Percentiles rank a stretch among this genome's conserved stretches.
These are phyloP conservation scores for Phylloboletellus chloephorus DNA, from an alignment of 1,284 basidiomycete genomes.

Conservation along the genomic window DNA sequence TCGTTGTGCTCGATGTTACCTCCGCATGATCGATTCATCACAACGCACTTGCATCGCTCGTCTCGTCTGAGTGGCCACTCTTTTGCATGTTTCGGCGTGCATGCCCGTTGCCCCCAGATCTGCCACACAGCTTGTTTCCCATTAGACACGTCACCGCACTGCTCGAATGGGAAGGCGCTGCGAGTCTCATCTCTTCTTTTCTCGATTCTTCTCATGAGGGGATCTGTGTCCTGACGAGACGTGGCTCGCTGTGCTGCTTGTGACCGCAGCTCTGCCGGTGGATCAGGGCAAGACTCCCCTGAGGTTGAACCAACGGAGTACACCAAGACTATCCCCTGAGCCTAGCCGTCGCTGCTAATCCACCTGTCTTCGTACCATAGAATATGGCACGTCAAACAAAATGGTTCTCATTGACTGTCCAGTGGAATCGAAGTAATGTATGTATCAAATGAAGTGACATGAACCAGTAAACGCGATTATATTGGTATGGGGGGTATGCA, in stretches of 20 bases:
- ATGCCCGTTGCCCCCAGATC: no score
- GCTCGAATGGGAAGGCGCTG: no score
- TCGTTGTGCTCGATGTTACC: not conserved
- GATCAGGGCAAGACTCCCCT: constrained; percentile 6
- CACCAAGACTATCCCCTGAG: not conserved
- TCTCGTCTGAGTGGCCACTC: no score
- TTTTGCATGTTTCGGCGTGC: no score
- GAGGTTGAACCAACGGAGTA: not conserved
- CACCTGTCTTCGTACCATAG: not conserved
- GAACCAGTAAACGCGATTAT: constrained; percentile 25
- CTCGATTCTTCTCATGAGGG: no score
- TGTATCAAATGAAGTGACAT: constrained; percentile 21
- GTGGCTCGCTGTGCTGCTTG: no score
- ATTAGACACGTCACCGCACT: no score
- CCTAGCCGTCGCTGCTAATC: not conserved
- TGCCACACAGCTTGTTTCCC: no score
- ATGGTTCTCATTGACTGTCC: constrained; percentile 10
- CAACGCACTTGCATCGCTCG: no score
- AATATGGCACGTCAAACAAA: constrained; percentile 8
- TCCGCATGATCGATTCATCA: no score
- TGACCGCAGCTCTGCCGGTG: constrained; percentile 5
- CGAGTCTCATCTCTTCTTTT: no score
- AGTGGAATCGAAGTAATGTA: constrained; percentile 6
- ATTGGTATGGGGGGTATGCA: constrained; percentile 28
- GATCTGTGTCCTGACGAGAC: no score